Percentiles rank a stretch among this genome's conserved stretches.
These are phyloP conservation scores for Amphicarpaea edgeworthii DNA, from an alignment of 306 rosid species.

Conservation along the genomic window DNA sequence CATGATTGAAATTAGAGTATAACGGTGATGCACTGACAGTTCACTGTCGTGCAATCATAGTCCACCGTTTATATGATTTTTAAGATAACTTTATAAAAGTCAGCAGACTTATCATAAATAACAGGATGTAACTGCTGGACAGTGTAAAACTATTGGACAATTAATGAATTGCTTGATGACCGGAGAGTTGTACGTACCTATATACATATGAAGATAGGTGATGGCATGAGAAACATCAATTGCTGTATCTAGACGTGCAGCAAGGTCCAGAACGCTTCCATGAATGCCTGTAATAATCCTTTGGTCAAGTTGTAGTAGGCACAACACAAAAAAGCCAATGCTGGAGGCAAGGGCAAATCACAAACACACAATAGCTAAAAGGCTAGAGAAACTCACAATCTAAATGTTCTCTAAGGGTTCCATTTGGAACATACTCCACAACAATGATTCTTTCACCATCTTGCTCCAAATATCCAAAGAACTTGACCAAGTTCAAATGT, in stretches of 20 bases:
- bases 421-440: slow-evolving; percentile 93
- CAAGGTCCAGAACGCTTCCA: slow-evolving; percentile 75
- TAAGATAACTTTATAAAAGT: too few species aligned
- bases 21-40: too few species aligned
- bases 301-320: slow-evolving; percentile 43
- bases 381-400: slow-evolving; percentile 72
- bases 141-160: too few species aligned
- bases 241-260: slow-evolving; percentile 84
- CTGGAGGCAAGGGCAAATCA: slow-evolving; percentile 18
- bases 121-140: too few species aligned
- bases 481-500: slow-evolving; percentile 87
- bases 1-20: too few species aligned
- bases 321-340: slow-evolving; percentile 38
- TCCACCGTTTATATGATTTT: too few species aligned
- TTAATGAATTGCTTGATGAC: slow-evolving; percentile 17
- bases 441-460: slow-evolving; percentile 78
- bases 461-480: slow-evolving; percentile 79
- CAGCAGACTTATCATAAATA: too few species aligned
- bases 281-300: slow-evolving; percentile 65
- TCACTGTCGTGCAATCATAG: too few species aligned
- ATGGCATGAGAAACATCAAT: slow-evolving; percentile 95
- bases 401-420: slow-evolving; percentile 92
- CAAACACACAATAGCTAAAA: slow-evolving; percentile 5
- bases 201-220: slow-evolving; percentile 96
- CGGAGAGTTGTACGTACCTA: slow-evolving; percentile 68